Base-by-base conservation (phyloP, 1,284 basidiomycete species). In the Inonotus obliquus region DNA sequence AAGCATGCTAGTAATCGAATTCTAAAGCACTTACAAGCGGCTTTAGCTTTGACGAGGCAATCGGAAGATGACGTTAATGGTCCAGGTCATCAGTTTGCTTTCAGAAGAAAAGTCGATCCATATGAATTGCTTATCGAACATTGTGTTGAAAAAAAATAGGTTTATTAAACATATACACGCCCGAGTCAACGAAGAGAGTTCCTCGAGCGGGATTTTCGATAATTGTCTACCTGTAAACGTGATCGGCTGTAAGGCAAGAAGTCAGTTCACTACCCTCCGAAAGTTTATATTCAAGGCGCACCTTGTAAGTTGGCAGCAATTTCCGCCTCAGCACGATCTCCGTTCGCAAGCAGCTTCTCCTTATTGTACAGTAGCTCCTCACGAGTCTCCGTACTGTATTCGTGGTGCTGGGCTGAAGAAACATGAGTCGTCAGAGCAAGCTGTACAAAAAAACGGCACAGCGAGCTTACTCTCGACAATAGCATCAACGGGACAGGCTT, bases 341-440 rank as follows among this genome's bases (percentile, higher is more conserved):
- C 97, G 72, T 98, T 98, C 47, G 94, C 87, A 61, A 98, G 81
- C 60, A 98, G 83, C 78, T 97, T 95, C 80, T 96, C 94, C 79
- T 99, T 99, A 84, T 99, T 99, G 80, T 99, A 99, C 55, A 99
- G 80, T 62, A 99, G 84, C 76, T 99, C 97, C 75, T 99, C 97
- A 64, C 97, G 91, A 10, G 94, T 98, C 79, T 99, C 97, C 51
- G 94, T 98, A 10, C 94, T 91, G 80, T 89, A 98, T 74, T 96
- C 94, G 69, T 93, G 90, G 76, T 98, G 97, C 85, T 96, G 92
- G 47, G 94, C 94, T 96, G 72, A 27, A 49, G 61, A 14, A 51
- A 63, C 6, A n/a, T 37, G 54, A 47, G 35, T 52, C 21, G 62
- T 58, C 45, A 57, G 32, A 38, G 32, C 53, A 2, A 39, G 27